Conservation (phyloP, 345 rosid species). For the Cardamine chenopodiifolia region DNA sequence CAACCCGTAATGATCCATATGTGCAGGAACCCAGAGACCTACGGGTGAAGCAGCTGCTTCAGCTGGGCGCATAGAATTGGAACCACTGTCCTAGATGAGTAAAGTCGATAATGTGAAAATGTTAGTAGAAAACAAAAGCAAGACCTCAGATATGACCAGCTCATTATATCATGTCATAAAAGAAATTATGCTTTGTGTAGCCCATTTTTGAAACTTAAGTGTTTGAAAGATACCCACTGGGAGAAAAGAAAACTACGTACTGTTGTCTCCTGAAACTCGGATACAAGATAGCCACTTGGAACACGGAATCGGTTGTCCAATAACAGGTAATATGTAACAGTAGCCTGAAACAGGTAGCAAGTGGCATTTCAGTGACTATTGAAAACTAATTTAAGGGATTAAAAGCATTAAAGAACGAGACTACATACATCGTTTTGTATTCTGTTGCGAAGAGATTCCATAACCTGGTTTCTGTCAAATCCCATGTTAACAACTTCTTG, state of each 20-base stretch:
- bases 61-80: constrained; percentile 59
- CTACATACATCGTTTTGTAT: constrained; percentile 69
- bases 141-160: not conserved
- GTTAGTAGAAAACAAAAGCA: not conserved
- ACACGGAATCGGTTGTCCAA: constrained; percentile 78
- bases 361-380: constrained; percentile 23
- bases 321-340: constrained; percentile 87
- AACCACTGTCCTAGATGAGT: constrained; percentile 60
- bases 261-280: constrained; percentile 73
- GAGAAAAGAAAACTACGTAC: constrained; percentile 46
- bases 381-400: constrained; percentile 6
- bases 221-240: not conserved
- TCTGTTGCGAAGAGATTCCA: constrained; percentile 82
- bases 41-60: constrained; percentile 63
- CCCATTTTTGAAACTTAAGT: not conserved
- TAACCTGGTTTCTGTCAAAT: constrained; percentile 65
- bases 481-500: constrained; percentile 76
- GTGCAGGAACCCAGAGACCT: constrained; percentile 66
- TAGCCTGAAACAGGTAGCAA: constrained; percentile 63
- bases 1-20: constrained; percentile 70
- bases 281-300: constrained; percentile 76
- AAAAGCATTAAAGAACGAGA: constrained; percentile 8
- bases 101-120: not conserved
- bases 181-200: not conserved
- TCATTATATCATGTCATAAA: not conserved